Evolutionary conservation across 2,329 filamentous ascomycete species (phyloP), one percentile per base, ranked within the genome.

Genomic region (Colletotrichum sp.): DNA sequence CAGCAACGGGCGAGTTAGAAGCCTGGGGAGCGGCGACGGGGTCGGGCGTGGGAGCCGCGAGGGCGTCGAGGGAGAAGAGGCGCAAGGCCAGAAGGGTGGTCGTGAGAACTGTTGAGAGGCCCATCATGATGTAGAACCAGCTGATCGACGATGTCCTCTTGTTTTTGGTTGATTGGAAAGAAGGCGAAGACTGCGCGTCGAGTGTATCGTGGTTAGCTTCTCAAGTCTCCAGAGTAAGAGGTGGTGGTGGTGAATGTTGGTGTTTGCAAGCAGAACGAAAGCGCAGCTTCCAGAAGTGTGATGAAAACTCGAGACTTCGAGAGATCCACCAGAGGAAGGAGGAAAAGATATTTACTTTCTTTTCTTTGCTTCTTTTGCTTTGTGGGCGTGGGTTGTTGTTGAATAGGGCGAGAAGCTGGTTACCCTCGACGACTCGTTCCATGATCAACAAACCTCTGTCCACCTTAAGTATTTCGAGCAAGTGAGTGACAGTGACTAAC

Each of bases 11-110:
- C 65, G 61, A 30, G 61, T 55, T 8, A 64, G 79, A 66, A 44
- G 78, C 75, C 30, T 78, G 63, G 69, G 80, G 44, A 73, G 78
- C 72, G 22, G 75, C 30, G 36, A 34, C 61, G 15, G 69, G 69
- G 6, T 57, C 22, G 8, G 79, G 79, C 8, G 82, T 78, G 5
- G 85, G 83, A 49, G 84, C 82, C 25, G 85, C 86, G 25, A 81
- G 78, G 15, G 80, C 80, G 6, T 82, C 79, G 36, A 82, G 80
- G 25, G 84, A 81, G 66, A 86, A 83, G 75, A 88, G 85, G 81
- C 86, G 82, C 78, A 88, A 77, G 77, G 87, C 87, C 83, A 88
- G 72, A 7, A 89, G 78, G 52, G 84, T 83, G 73, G 86, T 82
- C 70, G 86, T 85, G 76, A 88, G 77, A 77, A 88, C 77, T 68